Evolutionary conservation across 1,284 basidiomycete species (phyloP).

Genomic region (Mycena citricolor): DNA sequence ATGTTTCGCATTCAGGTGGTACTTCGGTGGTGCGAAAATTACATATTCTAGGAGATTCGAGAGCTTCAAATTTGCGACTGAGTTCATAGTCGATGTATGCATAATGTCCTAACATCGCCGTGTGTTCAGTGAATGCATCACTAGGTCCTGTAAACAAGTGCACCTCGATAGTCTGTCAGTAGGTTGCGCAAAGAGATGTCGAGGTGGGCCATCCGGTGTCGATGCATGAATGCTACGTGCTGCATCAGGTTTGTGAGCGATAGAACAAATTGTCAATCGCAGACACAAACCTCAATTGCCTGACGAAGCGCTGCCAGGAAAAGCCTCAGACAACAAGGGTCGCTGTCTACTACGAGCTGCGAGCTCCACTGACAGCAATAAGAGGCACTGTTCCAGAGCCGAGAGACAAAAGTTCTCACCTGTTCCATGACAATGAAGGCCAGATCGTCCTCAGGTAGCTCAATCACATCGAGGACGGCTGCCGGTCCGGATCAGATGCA

Average conservation of each 20-base stretch:
- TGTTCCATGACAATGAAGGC: slow-evolving; percentile 74
- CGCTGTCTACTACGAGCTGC: slow-evolving; percentile 49
- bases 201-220: slow-evolving; percentile 61
- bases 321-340: slow-evolving; percentile 48
- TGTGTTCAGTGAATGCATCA: neutral
- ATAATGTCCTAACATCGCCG: slow-evolving; percentile 38
- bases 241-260: slow-evolving; percentile 27
- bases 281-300: slow-evolving; percentile 56
- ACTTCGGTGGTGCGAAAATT: slow-evolving; percentile 58
- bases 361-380: slow-evolving; percentile 54
- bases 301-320: slow-evolving; percentile 62
- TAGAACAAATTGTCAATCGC: neutral
- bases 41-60: slow-evolving; percentile 37
- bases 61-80: slow-evolving; percentile 51
- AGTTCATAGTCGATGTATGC: slow-evolving; percentile 74
- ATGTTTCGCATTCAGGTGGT: slow-evolving; percentile 64
- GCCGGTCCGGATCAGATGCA: slow-evolving; percentile 9
- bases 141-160: neutral
- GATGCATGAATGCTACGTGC: slow-evolving; percentile 72
- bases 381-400: neutral
- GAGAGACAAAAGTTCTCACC: slow-evolving; percentile 1
- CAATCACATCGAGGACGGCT: slow-evolving; percentile 67
- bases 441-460: slow-evolving; percentile 49
- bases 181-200: slow-evolving; percentile 71
- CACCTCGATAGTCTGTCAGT: slow-evolving; percentile 57